These are phyloP conservation scores for Aspergillus sp. DNA, from an alignment of 2,329 filamentous ascomycete species.

Conservation along the genomic window DNA sequence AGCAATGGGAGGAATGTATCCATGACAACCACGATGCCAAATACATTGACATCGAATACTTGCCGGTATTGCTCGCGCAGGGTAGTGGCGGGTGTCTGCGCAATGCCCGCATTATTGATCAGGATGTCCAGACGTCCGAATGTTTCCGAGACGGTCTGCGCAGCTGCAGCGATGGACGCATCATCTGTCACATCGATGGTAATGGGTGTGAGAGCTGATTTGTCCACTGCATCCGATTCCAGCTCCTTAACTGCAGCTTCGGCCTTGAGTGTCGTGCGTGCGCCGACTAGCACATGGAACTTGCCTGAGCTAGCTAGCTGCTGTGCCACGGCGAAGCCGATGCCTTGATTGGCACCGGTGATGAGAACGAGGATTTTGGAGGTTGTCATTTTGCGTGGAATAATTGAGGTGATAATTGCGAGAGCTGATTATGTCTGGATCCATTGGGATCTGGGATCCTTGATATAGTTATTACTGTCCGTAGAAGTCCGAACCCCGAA, in stretches of 20 bases:
- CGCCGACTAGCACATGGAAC: slow-evolving; percentile 8
- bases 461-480: background rate
- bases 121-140: slow-evolving; percentile 9
- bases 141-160: background rate
- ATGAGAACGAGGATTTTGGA: slow-evolving; percentile 6
- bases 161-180: slow-evolving; percentile 1
- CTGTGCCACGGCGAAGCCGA: background rate
- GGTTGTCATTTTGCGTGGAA: no score
- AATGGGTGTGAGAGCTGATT: slow-evolving; percentile 2
- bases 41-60: slow-evolving; percentile 7
- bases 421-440: no score
- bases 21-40: slow-evolving; percentile 3
- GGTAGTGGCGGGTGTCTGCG: background rate
- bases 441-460: background rate
- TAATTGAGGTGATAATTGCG: background rate
- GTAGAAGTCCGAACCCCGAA: background rate
- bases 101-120: slow-evolving; percentile 10
- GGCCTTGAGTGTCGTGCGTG: slow-evolving; percentile 4
- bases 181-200: slow-evolving; percentile 3
- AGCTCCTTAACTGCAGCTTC: slow-evolving; percentile 1
- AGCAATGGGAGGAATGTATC: slow-evolving; percentile 9
- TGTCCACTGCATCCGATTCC: background rate
- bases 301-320: background rate
- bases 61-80: slow-evolving; percentile 4
- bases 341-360: slow-evolving; percentile 9